Base-by-base conservation (phyloP, 164 flowering plant species). In the Cinnamomum chago region DNA sequence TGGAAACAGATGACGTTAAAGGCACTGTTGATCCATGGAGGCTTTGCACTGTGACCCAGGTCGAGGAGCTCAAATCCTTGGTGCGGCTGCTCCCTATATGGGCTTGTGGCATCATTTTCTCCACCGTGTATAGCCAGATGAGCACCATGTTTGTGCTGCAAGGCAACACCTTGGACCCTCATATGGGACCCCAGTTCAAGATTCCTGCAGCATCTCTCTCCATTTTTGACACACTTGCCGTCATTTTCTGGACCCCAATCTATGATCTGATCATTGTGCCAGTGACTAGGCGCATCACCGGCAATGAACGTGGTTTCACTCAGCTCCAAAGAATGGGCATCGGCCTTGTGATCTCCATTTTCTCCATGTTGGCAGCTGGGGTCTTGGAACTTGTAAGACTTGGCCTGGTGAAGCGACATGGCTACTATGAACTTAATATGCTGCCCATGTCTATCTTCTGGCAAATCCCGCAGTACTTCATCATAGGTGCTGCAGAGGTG, bases 391-490 rank as follows among this genome's bases (percentile, higher is more conserved):
- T 84, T 3, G n/a, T 69, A 25, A 71, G 86, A 50, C 86, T 84
- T 3, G 27, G 50, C 15, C 76, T 76, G 70, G 84, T 84, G 51
- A 76, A 73, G 58, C 74, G 23, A 58, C 24, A 82, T 68, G 77
- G 75, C 73, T 82, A 82, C 76, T 81, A 81, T 47, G 80, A 81
- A 5, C 70, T 68, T n/a, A 12, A 79, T 76, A 50, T 71, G 25
- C 4, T 84, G 6, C 84, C 86, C 22, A 74, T 84, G 67, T 72
- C 84, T 3, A 80, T 84, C 27, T 74, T 84, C 10, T 84, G 87
- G 87, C 90, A 87, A 66, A 79, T 84, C 4, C 90, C 90, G 0
- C 88, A 85, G 73, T 87, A 87, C 64, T 81, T 85, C 70, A 51
- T 87, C n/a, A 74, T 87, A 9, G 90, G 88, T 1, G 81, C 82